Base-by-base conservation (phyloP, 176 grass and related monocot genomes). In the Canna indica region DNA sequence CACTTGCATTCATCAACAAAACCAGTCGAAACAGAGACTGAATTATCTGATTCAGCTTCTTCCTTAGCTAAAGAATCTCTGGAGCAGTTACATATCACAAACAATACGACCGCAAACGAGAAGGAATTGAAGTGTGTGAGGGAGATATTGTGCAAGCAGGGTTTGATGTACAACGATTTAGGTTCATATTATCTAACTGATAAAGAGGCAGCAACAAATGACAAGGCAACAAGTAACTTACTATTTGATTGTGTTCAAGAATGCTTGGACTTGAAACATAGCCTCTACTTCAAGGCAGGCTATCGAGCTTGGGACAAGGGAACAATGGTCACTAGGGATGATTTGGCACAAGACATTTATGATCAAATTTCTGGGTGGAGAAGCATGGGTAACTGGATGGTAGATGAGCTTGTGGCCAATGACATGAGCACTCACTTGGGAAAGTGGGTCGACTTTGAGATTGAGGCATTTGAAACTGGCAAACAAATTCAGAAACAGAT, bases 241-340 rank as follows among this genome's bases (percentile, higher is more conserved):
- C 59, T 88, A 57, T 91, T 84, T 22, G 83, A 87, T 56, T 83
- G 83, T 63, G 59, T 90, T 39, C 88, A 75, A 54, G 86, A 97
- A 72, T 90, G 79, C 74, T 72, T 97, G 62, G 79, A 85, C 44
- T 81, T 47, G 52, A 83, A 82, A 82, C 71, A 74, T 46, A 20
- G 54, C 48, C 75, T 73, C 38, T 82, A 91, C 64, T 91, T 91
- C 70, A 74, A 68, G 71, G 85, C 86, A 34, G 88, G 88, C 76
- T 92, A 92, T 77, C 69, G 77, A 60, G 82, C 81, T 61, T 96
- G 88, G 89, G 82, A 31, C 68, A 92, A 87, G 83, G 86, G 94
- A 36, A 79, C 82, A 69, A 20, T 50, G 38, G 53, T 30, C 15
- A 71, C 79, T 24, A 66, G 24, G 79, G 83, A 59, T 24, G 73